Conservation (phyloP, 176 grass and related monocot genomes). For the Oryza nivara region DNA sequence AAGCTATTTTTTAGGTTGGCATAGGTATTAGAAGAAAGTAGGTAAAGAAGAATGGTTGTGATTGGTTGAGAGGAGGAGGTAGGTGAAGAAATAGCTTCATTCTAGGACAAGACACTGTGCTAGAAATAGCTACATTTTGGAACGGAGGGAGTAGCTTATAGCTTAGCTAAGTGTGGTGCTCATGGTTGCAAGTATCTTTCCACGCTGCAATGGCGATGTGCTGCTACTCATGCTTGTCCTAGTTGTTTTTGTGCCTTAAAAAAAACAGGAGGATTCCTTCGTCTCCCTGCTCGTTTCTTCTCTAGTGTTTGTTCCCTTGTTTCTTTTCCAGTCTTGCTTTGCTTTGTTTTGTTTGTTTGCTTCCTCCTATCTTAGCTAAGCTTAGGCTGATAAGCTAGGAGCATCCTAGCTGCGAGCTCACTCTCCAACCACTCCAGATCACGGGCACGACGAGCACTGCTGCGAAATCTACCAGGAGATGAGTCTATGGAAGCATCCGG, state of each 20-base stretch:
- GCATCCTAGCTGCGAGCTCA: background rate
- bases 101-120: too few relatives aligned
- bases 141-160: too few relatives aligned
- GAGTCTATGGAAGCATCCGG: constrained; percentile 36
- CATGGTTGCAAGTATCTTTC: constrained; percentile 39
- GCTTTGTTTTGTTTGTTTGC: constrained; percentile 6
- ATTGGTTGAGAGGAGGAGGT: too few relatives aligned
- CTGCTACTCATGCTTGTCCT: background rate
- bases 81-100: too few relatives aligned
- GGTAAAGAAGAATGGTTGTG: too few relatives aligned
- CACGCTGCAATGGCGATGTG: constrained; percentile 43
- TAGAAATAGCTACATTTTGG: too few relatives aligned
- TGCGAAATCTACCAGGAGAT: constrained; percentile 4
- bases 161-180: constrained; percentile 18
- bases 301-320: constrained; percentile 47
- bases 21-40: too few relatives aligned
- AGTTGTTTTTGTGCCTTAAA: background rate
- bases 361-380: background rate
- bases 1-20: too few relatives aligned
- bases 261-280: constrained; percentile 15
- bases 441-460: background rate
- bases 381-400: background rate
- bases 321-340: background rate
- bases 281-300: constrained; percentile 24
- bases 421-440: constrained; percentile 41